These are phyloP conservation scores for Trypethelium eluteriae DNA, from an alignment of 495 filamentous ascomycete genomes.

Conservation along the genomic window DNA sequence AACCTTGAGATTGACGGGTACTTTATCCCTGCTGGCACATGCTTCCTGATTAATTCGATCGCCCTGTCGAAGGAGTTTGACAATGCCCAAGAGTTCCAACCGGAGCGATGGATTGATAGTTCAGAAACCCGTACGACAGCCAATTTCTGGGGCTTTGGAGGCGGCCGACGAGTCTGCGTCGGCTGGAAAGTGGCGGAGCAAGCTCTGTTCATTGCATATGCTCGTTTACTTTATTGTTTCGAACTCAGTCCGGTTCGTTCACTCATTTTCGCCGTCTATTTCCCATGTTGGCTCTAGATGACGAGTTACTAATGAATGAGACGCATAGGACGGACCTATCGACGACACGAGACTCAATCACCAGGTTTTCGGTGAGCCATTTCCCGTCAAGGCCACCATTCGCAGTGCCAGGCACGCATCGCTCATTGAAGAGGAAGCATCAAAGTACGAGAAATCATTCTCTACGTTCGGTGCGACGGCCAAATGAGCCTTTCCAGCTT, in stretches of 20 bases:
- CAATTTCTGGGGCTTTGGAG: constrained; percentile 39
- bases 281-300: not conserved
- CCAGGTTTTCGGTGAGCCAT: not conserved
- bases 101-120: constrained; percentile 44
- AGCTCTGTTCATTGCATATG: constrained; percentile 40
- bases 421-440: not conserved
- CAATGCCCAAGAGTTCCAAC: constrained; percentile 36
- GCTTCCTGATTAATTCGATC: constrained; percentile 36
- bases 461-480: no score
- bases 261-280: not conserved
- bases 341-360: constrained; percentile 8
- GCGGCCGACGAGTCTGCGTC: constrained; percentile 42
- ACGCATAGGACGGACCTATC: not conserved
- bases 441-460: not conserved
- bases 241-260: constrained; percentile 33
- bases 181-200: constrained; percentile 41
- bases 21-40: constrained; percentile 41
- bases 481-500: no score
- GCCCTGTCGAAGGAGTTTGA: constrained; percentile 22
- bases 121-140: constrained; percentile 33
- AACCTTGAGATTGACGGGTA: constrained; percentile 48
- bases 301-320: not conserved
- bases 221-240: constrained; percentile 41
- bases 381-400: not conserved
- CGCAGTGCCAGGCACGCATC: not conserved